Evolutionary conservation across 345 rosid species (phyloP), one percentile per base, ranked within the genome.

Genomic region (Linum usitatissimum): DNA sequence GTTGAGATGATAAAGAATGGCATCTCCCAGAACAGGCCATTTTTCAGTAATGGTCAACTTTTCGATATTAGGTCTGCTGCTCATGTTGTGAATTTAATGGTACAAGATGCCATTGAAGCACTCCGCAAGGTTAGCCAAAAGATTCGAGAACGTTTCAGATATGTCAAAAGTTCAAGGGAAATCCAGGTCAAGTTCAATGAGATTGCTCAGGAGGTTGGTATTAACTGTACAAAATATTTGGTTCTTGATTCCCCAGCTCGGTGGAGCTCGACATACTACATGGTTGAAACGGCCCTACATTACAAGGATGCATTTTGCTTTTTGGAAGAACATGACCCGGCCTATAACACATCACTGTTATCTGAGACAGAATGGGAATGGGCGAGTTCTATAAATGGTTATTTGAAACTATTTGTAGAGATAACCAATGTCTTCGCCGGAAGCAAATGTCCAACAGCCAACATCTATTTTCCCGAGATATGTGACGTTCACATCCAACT

Each of bases 401-500:
- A 4, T 10, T 10, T 10, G 51, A 45, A 15, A 45, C 51, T 7
- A 0, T 45, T 45, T 45, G 51, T 0, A 10, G 17, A 10, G 51
- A 45, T 45, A 45, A 10, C 51, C 17, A 45, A 45, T 45, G 51
- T 45, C 51, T 10, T 45, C 68, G 79, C 84, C 9, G 71, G 83
- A 63, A 79, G 74, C 65, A 85, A 79, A 76, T 79, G 71, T 69
- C 87, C 87, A 2, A 86, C 95, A 36, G 96, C 96, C 5, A 92
- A 92, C 71, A 74, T 89, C 21, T 89, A 89, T 75, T 92, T 92
- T 67, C 83, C 85, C 39, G 95, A 87, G 75, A 81, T 92, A 65
- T 88, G 96, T 66, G 84, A 85, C 64, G 77, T 92, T 62, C 89
- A 89, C 68, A 85, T 92, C 74, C 86, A 86, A 70, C 66, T 89